phyloP scores from a whole-genome alignment of 768 basidiomycete genomes.

The Peribolospora kevripleyi region DNA sequence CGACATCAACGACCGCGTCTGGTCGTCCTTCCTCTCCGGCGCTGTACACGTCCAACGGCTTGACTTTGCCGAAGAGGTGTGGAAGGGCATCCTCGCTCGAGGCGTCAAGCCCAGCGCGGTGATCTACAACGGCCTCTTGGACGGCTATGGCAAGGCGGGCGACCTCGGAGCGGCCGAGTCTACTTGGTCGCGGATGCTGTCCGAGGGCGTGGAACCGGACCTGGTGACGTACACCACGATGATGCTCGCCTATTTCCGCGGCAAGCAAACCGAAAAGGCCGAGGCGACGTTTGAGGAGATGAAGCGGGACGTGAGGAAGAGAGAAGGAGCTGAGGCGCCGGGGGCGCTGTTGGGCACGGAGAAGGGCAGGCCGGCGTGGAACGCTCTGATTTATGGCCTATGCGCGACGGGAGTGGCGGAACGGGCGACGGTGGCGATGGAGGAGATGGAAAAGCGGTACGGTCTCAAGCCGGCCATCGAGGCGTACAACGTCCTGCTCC shows the following conservation, averaged over 20 bases:
- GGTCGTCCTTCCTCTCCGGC: constrained; percentile 29
- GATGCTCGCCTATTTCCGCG: constrained; percentile 32
- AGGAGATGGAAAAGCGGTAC: constrained; percentile 19
- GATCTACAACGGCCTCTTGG: constrained; percentile 49
- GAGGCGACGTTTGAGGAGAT: constrained; percentile 31
- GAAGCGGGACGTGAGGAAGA: constrained; percentile 19
- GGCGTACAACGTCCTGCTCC: constrained; percentile 59
- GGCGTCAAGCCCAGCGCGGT: constrained; percentile 30
- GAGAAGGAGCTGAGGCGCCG: constrained; percentile 17
- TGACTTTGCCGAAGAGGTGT: constrained; percentile 37
- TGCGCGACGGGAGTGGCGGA: constrained; percentile 22
- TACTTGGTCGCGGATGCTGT: constrained; percentile 40
- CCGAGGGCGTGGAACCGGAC: constrained; percentile 35
- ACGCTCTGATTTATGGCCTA: constrained; percentile 48
- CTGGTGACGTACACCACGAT: constrained; percentile 42
- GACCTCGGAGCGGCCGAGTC: constrained; percentile 31
- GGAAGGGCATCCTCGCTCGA: constrained; percentile 38
- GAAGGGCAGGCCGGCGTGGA: constrained; percentile 24
- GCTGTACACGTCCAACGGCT: constrained; percentile 34
- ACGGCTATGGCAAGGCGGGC: constrained; percentile 33
- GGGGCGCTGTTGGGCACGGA: constrained; percentile 6
- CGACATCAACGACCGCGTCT: too few relatives aligned
- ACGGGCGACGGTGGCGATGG: constrained; percentile 23
- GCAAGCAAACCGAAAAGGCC: constrained; percentile 24
- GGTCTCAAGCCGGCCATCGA: constrained; percentile 46